These are phyloP conservation scores for Paralagenidium karlingii DNA, from an alignment of 352 stramenopile species.

Conservation along the genomic window DNA sequence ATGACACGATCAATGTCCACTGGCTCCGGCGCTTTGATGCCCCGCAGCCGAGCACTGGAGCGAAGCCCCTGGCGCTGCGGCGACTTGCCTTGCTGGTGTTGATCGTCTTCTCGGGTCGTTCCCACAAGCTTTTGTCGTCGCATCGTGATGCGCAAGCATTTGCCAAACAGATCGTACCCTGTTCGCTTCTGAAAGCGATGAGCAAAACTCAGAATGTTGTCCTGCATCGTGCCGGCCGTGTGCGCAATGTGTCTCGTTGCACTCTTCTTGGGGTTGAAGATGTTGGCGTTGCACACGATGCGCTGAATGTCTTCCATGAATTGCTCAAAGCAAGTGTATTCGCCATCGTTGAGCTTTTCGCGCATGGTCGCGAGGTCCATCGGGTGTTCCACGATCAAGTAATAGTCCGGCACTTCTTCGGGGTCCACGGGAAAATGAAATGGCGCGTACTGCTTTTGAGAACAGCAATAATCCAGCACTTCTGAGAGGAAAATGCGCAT, in stretches of 20 bases:
- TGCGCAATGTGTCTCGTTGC: slow-evolving; percentile 63
- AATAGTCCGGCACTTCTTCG: slow-evolving; percentile 78
- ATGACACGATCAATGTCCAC: background rate
- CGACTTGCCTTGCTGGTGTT: too few relatives aligned
- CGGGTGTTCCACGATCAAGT: slow-evolving; percentile 74
- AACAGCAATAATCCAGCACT: slow-evolving; percentile 73
- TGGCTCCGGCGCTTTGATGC: slow-evolving; percentile 6
- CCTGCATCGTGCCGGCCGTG: slow-evolving; percentile 75
- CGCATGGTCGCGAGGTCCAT: slow-evolving; percentile 86
- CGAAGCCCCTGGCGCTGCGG: slow-evolving; percentile 10
- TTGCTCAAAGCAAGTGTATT: slow-evolving; percentile 82
- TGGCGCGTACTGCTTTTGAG: slow-evolving; percentile 43
- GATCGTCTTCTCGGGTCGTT: background rate
- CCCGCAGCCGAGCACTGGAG: slow-evolving; percentile 16
- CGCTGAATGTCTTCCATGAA: slow-evolving; percentile 83
- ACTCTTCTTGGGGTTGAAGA: slow-evolving; percentile 82
- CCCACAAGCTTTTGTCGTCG: slow-evolving; percentile 16
- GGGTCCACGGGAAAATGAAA: slow-evolving; percentile 68
- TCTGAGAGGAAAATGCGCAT: slow-evolving; percentile 80
- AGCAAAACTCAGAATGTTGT: slow-evolving; percentile 81
- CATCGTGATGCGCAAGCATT: slow-evolving; percentile 68
- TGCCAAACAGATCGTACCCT: slow-evolving; percentile 83
- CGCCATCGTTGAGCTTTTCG: slow-evolving; percentile 79
- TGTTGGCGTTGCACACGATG: slow-evolving; percentile 81
- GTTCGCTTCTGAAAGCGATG: slow-evolving; percentile 79